Conservation (phyloP, 2,329 filamentous ascomycete species). For the Fusarium annulatum region DNA sequence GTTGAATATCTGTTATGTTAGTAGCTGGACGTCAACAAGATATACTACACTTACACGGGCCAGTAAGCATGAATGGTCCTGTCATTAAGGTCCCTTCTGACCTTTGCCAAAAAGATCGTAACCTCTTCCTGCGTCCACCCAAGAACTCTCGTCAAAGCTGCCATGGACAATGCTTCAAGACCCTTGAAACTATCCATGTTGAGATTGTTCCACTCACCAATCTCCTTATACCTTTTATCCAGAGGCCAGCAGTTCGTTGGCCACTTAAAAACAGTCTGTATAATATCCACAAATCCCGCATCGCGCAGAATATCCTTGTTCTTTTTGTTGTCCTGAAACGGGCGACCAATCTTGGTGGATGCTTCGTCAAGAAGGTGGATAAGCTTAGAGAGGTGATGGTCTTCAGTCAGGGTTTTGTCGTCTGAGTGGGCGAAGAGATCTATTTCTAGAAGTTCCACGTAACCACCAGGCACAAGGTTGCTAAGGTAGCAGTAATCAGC, state of each 20-base stretch:
- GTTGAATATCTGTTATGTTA: constrained; percentile 19
- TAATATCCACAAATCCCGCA: constrained; percentile 23
- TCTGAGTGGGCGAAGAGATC: constrained; percentile 30
- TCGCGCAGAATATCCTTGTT: constrained; percentile 26
- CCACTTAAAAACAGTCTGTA: constrained; percentile 34
- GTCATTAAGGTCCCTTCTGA: constrained; percentile 27
- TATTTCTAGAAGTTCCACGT: constrained; percentile 30
- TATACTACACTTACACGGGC: constrained; percentile 14
- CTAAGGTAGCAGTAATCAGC: background rate
- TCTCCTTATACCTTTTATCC: constrained; percentile 31
- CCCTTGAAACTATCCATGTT: constrained; percentile 31
- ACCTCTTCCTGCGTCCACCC: constrained; percentile 27
- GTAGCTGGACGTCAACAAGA: rapidly evolving
- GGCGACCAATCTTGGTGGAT: constrained; percentile 20
- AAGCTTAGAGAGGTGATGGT: constrained; percentile 10
- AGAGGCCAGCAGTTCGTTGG: constrained; percentile 29
- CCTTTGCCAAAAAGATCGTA: constrained; percentile 9
- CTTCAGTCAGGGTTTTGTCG: constrained; percentile 9
- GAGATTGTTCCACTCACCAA: constrained; percentile 23
- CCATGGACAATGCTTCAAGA: constrained; percentile 24
- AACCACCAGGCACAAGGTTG: constrained; percentile 25
- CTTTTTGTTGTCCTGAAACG: constrained; percentile 29
- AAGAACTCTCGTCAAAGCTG: constrained; percentile 16
- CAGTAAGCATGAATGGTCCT: constrained; percentile 37
- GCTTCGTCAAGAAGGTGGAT: constrained; percentile 19